phyloP scores from a whole-genome alignment of 371 early-diverging fungal species.

The Lichtheimia corymbifera region DNA sequence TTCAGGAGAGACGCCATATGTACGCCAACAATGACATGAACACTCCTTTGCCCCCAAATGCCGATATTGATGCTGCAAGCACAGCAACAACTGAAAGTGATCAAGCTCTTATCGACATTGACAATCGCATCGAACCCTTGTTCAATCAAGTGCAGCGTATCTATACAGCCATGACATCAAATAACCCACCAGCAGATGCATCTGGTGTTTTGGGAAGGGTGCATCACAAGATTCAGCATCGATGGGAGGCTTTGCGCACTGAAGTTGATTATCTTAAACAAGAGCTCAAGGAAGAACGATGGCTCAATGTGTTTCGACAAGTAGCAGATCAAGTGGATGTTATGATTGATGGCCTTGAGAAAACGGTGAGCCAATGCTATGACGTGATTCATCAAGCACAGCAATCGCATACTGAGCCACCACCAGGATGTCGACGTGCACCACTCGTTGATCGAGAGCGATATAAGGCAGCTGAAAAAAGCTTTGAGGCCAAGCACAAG shows the following conservation, averaged over 20 bases:
- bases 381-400: constrained; percentile 44
- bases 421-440: constrained; percentile 10
- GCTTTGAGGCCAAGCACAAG: constrained; percentile 63
- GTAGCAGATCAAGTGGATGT: constrained; percentile 60
- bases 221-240: constrained; percentile 34
- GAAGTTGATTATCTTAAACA: constrained; percentile 52
- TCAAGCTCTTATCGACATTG: constrained; percentile 35
- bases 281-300: constrained; percentile 64
- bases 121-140: constrained; percentile 49
- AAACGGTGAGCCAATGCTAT: constrained; percentile 53
- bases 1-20: constrained; percentile 38
- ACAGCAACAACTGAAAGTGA: constrained; percentile 14
- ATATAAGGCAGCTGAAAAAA: constrained; percentile 51
- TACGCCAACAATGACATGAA: constrained; percentile 17
- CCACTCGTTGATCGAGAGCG: constrained; percentile 51
- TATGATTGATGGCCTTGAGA: constrained; percentile 63
- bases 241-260: constrained; percentile 45
- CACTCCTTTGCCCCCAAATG: constrained; percentile 8
- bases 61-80: not conserved
- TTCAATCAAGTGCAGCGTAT: constrained; percentile 49
- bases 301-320: constrained; percentile 60
- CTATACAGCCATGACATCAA: constrained; percentile 46
- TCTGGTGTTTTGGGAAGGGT: constrained; percentile 35
- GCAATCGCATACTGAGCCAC: constrained; percentile 14
- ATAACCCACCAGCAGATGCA: constrained; percentile 29